Base-by-base conservation (phyloP, 139 green algal genomes). In the Astrephomene gubernaculifera region DNA sequence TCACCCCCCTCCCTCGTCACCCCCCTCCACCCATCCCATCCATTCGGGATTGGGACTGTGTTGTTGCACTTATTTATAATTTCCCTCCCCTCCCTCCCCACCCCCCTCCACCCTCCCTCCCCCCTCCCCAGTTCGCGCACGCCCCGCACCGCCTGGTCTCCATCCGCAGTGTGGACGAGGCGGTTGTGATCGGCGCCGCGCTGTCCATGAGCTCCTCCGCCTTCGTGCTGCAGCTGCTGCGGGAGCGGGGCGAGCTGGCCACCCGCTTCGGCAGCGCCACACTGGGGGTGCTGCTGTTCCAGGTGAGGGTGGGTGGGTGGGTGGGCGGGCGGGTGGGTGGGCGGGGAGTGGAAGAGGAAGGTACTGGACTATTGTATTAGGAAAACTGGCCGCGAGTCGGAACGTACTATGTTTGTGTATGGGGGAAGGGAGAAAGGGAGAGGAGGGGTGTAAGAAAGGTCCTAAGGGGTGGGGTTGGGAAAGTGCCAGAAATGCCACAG, bases 191-290 rank as follows among this genome's bases (percentile, higher is more conserved):
- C 70, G 96, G 92, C 19, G 95, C 92, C 0, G 96, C 94, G 9
- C 94, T 99, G 61, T 96, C 95, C 8, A 93, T 99, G 53, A 97
- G 94, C 4, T 95, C 88, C 57, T 96, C 92, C 52, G 96, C 96
- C 25, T 99, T 99, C 79, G 96, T 98, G 65, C 94, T 99, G 83
- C 97, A 99, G 94, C 94, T 99, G 68, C 91, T 99, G 67, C 71
- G 74, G 8, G 97, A 99, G 87, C 90, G 91, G 1, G 95, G 94
- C 2, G 94, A 98, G 93, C 83, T 98, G 73, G 61, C 95, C 12
- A 97, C 94, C 0, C 88, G 90, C 2, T 95, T 97, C 89, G 97
- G 97, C 1, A 95, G 91, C 25, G 97, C 96, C 67, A 98, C 97
- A n/a, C 91, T 99, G 53, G 97, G 97, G 35, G 96, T 99, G 81